Conservation (phyloP, 148 eudicot species). For the Fagopyrum esculentum region DNA sequence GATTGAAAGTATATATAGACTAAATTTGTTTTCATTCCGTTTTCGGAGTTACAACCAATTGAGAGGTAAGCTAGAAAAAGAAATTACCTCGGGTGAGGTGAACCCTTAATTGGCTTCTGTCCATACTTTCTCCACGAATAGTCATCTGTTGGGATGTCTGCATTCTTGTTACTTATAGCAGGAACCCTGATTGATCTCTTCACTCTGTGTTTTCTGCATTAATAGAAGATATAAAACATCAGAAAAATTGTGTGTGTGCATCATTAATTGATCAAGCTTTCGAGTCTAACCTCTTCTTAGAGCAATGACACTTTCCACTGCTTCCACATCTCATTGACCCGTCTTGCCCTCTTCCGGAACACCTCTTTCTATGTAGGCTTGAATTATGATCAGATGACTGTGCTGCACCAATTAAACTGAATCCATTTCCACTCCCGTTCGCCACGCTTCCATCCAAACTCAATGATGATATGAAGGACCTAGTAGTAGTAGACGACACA, state of each 20-base stretch:
- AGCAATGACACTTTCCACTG: constrained; percentile 77
- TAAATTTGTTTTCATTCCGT: too few species aligned
- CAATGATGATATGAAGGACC: constrained; percentile 82
- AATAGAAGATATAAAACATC: constrained; percentile 4
- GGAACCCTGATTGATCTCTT: constrained; percentile 92
- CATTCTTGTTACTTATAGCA: constrained; percentile 87
- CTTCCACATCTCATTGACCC: constrained; percentile 63
- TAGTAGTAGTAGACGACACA: constrained; percentile 46
- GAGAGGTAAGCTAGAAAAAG: background rate
- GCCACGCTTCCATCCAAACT: constrained; percentile 79
- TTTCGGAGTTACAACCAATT: too few species aligned
- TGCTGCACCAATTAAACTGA: constrained; percentile 46
- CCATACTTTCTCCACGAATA: constrained; percentile 98
- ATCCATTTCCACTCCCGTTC: constrained; percentile 43
- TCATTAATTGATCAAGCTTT: background rate
- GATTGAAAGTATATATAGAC: too few species aligned
- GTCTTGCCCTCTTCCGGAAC: constrained; percentile 55
- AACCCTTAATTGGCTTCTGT: constrained; percentile 97
- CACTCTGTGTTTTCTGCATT: constrained; percentile 67
- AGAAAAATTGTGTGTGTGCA: background rate
- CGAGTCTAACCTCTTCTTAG: constrained; percentile 63
- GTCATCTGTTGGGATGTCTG: constrained; percentile 90
- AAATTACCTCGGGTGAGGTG: constrained; percentile 90
- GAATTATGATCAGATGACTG: constrained; percentile 49
- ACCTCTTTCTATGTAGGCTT: constrained; percentile 47